Conservation (phyloP, 2,329 filamentous ascomycete genomes). For the Rugonectria rugulosa region DNA sequence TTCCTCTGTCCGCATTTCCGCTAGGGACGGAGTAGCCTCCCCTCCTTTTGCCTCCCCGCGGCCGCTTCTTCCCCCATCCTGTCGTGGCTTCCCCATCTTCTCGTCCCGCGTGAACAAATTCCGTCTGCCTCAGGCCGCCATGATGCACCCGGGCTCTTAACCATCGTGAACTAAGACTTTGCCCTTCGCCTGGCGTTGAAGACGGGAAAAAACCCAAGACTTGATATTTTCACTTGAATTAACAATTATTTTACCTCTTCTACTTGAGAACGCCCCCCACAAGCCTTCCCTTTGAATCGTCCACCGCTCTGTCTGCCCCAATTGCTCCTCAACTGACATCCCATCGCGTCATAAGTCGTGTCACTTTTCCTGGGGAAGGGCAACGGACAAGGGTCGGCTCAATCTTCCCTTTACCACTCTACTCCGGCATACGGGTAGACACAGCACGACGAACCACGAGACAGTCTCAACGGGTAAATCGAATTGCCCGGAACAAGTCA, state of each 20-base stretch:
- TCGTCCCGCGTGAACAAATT: slow-evolving; percentile 25
- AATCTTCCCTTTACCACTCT: neutral
- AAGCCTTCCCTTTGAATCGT: neutral
- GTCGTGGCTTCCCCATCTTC: slow-evolving; percentile 25
- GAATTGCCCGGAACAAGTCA: neutral
- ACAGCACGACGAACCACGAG: neutral
- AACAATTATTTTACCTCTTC: neutral
- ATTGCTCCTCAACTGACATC: neutral
- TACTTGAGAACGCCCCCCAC: neutral
- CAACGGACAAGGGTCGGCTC: neutral
- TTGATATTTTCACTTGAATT: neutral
- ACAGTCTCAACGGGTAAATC: slow-evolving; percentile 2
- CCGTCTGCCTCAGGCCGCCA: slow-evolving; percentile 21
- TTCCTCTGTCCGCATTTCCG: no score
- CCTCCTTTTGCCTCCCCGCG: neutral
- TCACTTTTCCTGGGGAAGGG: slow-evolving; percentile 15
- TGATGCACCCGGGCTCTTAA: neutral
- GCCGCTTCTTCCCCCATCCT: slow-evolving; percentile 8
- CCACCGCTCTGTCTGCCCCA: slow-evolving; percentile 1
- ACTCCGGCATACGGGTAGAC: neutral
- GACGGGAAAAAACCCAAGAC: neutral
- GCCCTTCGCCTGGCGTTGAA: neutral
- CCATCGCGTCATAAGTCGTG: slow-evolving; percentile 17
- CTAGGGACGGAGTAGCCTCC: neutral
- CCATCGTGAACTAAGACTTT: no score